These are phyloP conservation scores for Kalanchoe fedtschenkoi DNA, from an alignment of 164 flowering plant species.

Conservation along the genomic window DNA sequence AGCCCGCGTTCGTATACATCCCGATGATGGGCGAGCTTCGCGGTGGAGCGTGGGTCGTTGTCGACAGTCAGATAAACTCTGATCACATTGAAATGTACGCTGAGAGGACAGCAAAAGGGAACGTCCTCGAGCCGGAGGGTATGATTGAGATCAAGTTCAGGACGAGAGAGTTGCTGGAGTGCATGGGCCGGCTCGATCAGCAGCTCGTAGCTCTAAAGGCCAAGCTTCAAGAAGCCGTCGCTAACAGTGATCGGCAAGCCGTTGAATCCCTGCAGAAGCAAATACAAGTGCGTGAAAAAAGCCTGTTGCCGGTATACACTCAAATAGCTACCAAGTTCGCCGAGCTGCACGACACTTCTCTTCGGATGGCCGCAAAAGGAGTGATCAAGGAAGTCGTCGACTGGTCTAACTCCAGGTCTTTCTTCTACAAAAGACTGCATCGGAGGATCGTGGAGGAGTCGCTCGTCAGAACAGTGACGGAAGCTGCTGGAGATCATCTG, in stretches of 20 bases:
- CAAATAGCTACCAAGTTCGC: slow-evolving; percentile 96
- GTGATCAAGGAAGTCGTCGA: slow-evolving; percentile 72
- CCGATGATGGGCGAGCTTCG: slow-evolving; percentile 98
- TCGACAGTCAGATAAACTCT: slow-evolving; percentile 83
- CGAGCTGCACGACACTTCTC: slow-evolving; percentile 88
- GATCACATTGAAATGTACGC: slow-evolving; percentile 98
- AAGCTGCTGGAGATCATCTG: slow-evolving; percentile 74
- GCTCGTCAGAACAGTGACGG: slow-evolving; percentile 41
- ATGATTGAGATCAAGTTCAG: slow-evolving; percentile 94
- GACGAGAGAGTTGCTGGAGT: slow-evolving; percentile 64
- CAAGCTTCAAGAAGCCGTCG: slow-evolving; percentile 50
- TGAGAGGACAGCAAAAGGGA: slow-evolving; percentile 86
- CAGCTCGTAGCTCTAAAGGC: slow-evolving; percentile 49
- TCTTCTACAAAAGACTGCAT: slow-evolving; percentile 68
- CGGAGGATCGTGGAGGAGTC: slow-evolving; percentile 71
- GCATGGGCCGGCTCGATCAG: slow-evolving; percentile 90
- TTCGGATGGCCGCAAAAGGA: slow-evolving; percentile 96
- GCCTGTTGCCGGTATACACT: slow-evolving; percentile 78
- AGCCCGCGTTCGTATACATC: slow-evolving; percentile 92
- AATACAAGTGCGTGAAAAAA: slow-evolving; percentile 73
- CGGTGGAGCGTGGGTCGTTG: slow-evolving; percentile 99
- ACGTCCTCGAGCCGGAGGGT: slow-evolving; percentile 99
- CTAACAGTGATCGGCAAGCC: slow-evolving; percentile 14
- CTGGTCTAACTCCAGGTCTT: slow-evolving; percentile 62
- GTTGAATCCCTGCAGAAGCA: slow-evolving; percentile 48